Percentiles rank a stretch among this genome's conserved stretches.
phyloP scores from a whole-genome alignment of 345 rosid genomes.

The Linum lewisii region DNA sequence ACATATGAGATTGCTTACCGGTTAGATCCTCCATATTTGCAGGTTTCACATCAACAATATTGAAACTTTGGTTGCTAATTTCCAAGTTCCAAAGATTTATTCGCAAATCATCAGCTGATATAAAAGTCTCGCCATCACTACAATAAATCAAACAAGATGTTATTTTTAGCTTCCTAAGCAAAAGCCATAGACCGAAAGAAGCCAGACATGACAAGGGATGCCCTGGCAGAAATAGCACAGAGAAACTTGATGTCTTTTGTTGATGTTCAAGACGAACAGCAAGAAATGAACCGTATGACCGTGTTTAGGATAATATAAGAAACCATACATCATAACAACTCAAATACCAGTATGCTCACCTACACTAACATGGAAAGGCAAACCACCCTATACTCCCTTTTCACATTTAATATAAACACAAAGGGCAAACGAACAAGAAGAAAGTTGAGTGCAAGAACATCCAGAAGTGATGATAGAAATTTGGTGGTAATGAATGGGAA shows the following conservation, averaged over 20 bases:
- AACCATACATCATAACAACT: background rate
- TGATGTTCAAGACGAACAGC: background rate
- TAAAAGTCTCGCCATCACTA: slow-evolving; percentile 94
- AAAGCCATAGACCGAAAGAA: background rate
- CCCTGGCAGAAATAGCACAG: background rate
- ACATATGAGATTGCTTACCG: slow-evolving; percentile 34
- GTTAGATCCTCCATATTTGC: slow-evolving; percentile 97
- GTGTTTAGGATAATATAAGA: background rate
- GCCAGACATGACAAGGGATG: background rate
- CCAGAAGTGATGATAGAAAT: no score
- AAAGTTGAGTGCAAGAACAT: no score
- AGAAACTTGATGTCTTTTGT: background rate
- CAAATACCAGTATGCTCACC: background rate
- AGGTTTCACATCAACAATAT: slow-evolving; percentile 96
- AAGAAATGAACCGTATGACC: background rate
- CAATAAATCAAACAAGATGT: slow-evolving; percentile 8
- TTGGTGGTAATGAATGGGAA: background rate
- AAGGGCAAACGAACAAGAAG: no score
- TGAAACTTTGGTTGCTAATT: slow-evolving; percentile 88
- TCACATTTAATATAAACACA: no score
- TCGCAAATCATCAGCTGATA: slow-evolving; percentile 95
- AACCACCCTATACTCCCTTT: no score
- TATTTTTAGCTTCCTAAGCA: background rate
- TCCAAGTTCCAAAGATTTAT: slow-evolving; percentile 99
- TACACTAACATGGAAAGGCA: no score